phyloP scores from a whole-genome alignment of 2,329 filamentous ascomycete species.

The Neoascochyta sp. region DNA sequence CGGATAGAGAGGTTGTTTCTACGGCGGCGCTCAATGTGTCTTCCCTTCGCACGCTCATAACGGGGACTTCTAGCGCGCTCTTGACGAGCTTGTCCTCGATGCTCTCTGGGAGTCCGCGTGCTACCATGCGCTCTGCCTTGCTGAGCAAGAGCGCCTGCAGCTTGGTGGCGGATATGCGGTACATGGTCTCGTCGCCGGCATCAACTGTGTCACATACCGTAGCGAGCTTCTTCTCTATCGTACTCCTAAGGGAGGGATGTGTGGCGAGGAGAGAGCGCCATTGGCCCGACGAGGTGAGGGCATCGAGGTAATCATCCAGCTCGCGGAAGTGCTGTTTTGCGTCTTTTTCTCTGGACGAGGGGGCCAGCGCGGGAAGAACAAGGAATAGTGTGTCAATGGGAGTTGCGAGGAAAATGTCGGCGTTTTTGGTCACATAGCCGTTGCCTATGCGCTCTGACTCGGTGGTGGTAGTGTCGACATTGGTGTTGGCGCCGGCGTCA shows the following conservation, averaged over 20 bases:
- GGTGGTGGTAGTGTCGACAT: background rate
- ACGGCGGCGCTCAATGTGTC: conserved; percentile 41
- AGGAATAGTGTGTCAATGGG: conserved; percentile 82
- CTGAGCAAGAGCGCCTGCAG: conserved; percentile 60
- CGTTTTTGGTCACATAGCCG: conserved; percentile 60
- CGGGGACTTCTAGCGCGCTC: conserved; percentile 70
- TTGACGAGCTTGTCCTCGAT: conserved; percentile 83
- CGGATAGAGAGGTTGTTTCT: conserved; percentile 14
- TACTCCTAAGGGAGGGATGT: conserved; percentile 37
- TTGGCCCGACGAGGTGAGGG: conserved; percentile 55
- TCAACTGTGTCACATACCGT: conserved; percentile 77
- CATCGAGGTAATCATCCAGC: conserved; percentile 69
- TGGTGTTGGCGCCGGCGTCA: conserved; percentile 4
- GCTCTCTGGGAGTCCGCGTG: conserved; percentile 65
- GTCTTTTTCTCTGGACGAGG: conserved; percentile 45
- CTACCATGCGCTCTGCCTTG: conserved; percentile 70
- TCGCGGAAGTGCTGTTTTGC: conserved; percentile 64
- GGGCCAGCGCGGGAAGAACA: conserved; percentile 66
- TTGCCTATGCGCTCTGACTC: conserved; percentile 18
- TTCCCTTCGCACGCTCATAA: conserved; percentile 64
- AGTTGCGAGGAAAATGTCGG: conserved; percentile 80
- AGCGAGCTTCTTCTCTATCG: conserved; percentile 63
- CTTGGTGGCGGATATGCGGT: conserved; percentile 70
- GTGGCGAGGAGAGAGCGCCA: conserved; percentile 54
- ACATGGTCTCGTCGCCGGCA: conserved; percentile 81